phyloP scores from a whole-genome alignment of 371 early-diverging fungal species.

The Actinomucor elegans region DNA sequence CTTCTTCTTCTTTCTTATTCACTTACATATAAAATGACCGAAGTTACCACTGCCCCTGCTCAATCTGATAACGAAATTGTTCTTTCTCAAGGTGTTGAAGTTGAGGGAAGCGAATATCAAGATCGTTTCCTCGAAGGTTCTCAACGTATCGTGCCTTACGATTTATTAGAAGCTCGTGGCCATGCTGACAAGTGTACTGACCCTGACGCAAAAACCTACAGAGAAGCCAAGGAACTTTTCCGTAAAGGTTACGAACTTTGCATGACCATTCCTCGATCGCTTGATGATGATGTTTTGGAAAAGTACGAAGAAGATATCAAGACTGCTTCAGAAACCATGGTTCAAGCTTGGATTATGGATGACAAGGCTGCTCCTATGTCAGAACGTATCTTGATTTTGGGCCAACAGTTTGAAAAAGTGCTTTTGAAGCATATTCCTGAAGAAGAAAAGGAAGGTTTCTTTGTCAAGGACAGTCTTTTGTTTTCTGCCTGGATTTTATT shows the following conservation, averaged over 20 bases:
- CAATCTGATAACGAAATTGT: neutral
- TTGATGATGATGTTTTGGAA: slow-evolving; percentile 55
- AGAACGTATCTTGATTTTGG: slow-evolving; percentile 31
- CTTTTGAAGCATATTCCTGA: slow-evolving; percentile 50
- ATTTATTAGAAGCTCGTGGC: slow-evolving; percentile 59
- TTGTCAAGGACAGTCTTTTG: slow-evolving; percentile 46
- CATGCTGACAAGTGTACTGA: slow-evolving; percentile 57
- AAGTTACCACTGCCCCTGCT: slow-evolving; percentile 2
- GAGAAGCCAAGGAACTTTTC: slow-evolving; percentile 60
- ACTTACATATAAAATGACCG: slow-evolving; percentile 9
- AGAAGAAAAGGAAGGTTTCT: slow-evolving; percentile 52
- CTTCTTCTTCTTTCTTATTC: neutral
- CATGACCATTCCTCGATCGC: slow-evolving; percentile 58
- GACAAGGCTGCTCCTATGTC: slow-evolving; percentile 70
- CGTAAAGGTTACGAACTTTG: slow-evolving; percentile 59
- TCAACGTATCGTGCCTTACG: slow-evolving; percentile 58
- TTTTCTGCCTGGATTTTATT: slow-evolving; percentile 64
- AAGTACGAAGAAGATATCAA: slow-evolving; percentile 61
- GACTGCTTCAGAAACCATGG: slow-evolving; percentile 60
- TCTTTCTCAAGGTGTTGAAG: neutral
- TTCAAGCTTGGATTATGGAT: slow-evolving; percentile 66
- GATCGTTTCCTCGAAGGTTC: slow-evolving; percentile 54
- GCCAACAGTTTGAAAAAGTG: slow-evolving; percentile 26
- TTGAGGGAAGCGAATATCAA: slow-evolving; percentile 36
- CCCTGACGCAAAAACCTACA: slow-evolving; percentile 60